Evolutionary conservation across 2,329 filamentous ascomycete genomes (phyloP).

Genomic region (Diaporthe destruens): DNA sequence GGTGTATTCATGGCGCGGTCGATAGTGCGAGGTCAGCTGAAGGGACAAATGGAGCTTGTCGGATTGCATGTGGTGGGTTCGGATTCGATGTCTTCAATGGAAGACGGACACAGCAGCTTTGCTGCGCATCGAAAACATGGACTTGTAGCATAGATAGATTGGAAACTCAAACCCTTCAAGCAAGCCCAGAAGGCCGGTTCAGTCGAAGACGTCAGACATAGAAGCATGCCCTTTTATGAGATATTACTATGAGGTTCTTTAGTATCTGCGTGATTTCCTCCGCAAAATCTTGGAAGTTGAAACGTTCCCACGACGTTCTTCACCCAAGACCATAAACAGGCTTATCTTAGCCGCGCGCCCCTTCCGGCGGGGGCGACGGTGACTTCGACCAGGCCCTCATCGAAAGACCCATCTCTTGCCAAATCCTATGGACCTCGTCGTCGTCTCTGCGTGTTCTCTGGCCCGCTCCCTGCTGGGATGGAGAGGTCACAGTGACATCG

Average conservation of each 20-base stretch:
- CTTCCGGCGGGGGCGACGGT: constrained; percentile 12
- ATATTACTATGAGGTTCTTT: no score
- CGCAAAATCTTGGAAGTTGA: no score
- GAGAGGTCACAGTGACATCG: background rate
- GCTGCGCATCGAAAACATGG: background rate
- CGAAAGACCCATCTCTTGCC: constrained; percentile 32
- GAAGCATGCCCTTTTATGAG: no score
- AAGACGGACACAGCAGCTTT: background rate
- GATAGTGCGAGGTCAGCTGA: fast-evolving
- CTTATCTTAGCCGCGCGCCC: background rate
- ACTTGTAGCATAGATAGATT: no score
- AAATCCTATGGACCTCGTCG: constrained; percentile 31
- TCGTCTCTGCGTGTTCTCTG: background rate
- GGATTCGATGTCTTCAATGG: background rate
- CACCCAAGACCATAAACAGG: no score
- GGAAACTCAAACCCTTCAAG: no score
- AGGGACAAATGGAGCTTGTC: background rate
- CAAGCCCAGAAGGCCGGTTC: no score
- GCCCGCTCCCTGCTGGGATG: background rate
- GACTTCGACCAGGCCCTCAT: constrained; percentile 30
- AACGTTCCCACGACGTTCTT: no score
- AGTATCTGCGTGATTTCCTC: background rate
- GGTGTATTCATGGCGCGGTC: background rate
- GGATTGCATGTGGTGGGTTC: no score
- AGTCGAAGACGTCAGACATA: no score